Conservation (phyloP, 768 basidiomycete species). For the Tylopilus plumbeoviolaceoides region DNA sequence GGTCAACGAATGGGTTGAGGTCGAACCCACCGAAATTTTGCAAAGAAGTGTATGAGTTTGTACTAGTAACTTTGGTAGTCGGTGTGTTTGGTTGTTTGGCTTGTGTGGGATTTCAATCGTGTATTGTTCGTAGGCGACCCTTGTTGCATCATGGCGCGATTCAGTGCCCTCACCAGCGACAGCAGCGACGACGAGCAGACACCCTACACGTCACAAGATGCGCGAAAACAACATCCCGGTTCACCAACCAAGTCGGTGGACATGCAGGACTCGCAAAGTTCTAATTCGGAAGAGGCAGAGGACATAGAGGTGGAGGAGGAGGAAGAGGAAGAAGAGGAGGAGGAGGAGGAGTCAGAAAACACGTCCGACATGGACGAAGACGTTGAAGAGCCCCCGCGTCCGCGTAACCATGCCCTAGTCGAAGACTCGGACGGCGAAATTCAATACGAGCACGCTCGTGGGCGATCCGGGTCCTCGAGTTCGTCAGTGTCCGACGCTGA, state of each 20-base stretch:
- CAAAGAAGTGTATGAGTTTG: not conserved
- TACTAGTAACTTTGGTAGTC: not conserved
- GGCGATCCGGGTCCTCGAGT: slow-evolving; percentile 33
- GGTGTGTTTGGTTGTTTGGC: slow-evolving; percentile 30
- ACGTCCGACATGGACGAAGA: slow-evolving; percentile 52
- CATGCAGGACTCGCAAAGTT: slow-evolving; percentile 28
- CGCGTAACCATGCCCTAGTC: slow-evolving; percentile 44
- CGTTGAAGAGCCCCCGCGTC: slow-evolving; percentile 26
- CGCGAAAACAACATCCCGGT: slow-evolving; percentile 8
- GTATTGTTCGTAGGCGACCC: slow-evolving; percentile 6
- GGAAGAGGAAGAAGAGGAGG: slow-evolving; percentile 35
- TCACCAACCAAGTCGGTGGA: slow-evolving; percentile 24
- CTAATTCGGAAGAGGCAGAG: slow-evolving; percentile 26
- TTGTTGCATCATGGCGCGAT: slow-evolving; percentile 53
- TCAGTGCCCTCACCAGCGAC: slow-evolving; percentile 61
- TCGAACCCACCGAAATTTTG: slow-evolving; percentile 22
- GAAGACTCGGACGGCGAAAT: slow-evolving; percentile 55
- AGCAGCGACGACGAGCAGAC: slow-evolving; percentile 49
- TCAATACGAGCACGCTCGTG: slow-evolving; percentile 39
- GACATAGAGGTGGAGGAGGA: slow-evolving; percentile 31
- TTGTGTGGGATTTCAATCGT: slow-evolving; percentile 11
- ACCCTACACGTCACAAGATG: slow-evolving; percentile 28
- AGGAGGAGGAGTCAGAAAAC: slow-evolving; percentile 35
- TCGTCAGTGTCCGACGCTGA: slow-evolving; percentile 22
- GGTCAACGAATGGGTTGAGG: slow-evolving; percentile 77